A percentile compares a stretch with the other conserved stretches of the same genome.
These are phyloP conservation scores for Phaffia tasmanica DNA, from an alignment of 768 basidiomycete species.

Conservation along the genomic window DNA sequence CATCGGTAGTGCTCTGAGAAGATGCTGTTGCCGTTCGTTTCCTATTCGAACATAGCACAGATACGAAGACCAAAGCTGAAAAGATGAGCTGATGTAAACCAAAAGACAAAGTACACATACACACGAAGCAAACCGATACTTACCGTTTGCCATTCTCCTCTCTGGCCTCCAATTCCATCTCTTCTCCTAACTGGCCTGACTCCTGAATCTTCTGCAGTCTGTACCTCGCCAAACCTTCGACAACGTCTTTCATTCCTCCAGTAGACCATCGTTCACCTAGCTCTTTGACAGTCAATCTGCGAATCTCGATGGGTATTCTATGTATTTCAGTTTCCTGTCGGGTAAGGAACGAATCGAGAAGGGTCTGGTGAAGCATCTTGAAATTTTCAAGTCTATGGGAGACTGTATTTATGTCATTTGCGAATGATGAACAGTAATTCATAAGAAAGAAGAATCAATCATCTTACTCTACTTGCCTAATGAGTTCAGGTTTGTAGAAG, in stretches of 20 bases:
- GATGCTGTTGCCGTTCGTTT: conserved; percentile 16
- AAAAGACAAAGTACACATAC: background rate
- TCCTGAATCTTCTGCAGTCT: conserved; percentile 31
- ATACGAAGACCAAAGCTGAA: too few species aligned
- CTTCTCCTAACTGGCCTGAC: conserved; percentile 29
- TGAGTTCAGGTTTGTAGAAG: too few species aligned
- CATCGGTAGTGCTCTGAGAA: background rate
- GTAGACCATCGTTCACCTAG: conserved; percentile 35
- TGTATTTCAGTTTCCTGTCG: conserved; percentile 37
- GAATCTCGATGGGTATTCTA: conserved; percentile 34
- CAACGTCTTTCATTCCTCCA: conserved; percentile 21
- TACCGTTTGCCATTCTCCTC: conserved; percentile 4
- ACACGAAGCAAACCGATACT: background rate
- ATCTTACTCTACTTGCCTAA: too few species aligned
- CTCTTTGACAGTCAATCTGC: conserved; percentile 33
- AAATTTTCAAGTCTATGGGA: conserved; percentile 33
- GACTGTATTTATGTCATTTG: conserved; percentile 26
- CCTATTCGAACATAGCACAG: background rate
- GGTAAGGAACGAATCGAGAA: conserved; percentile 32
- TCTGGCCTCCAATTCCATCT: conserved; percentile 26
- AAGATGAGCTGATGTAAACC: too few species aligned
- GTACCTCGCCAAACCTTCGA: conserved; percentile 28
- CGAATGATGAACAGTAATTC: background rate
- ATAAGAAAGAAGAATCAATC: background rate
- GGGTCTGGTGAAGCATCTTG: conserved; percentile 28